phyloP scores from a whole-genome alignment of 2,329 filamentous ascomycete genomes.

The Exophiala spinifera region DNA sequence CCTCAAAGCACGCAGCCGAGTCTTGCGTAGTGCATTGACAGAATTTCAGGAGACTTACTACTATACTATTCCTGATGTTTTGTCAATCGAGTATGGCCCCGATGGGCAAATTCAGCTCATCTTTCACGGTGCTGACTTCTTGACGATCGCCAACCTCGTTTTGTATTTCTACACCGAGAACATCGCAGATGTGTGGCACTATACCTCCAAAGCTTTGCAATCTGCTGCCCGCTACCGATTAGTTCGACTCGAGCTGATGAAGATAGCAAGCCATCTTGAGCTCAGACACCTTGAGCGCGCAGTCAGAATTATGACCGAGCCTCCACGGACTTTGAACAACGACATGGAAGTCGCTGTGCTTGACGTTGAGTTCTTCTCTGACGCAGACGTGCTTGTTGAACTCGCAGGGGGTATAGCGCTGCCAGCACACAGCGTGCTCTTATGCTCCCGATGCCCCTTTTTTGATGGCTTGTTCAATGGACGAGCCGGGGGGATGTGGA shows the following conservation, averaged over 20 bases:
- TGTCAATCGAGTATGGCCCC: constrained; percentile 54
- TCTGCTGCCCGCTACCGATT: constrained; percentile 73
- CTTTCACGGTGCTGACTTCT: constrained; percentile 69
- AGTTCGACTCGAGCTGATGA: constrained; percentile 83
- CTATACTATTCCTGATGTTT: constrained; percentile 58
- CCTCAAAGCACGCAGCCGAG: constrained; percentile 67
- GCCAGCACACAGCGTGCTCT: constrained; percentile 69
- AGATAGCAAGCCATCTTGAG: constrained; percentile 67
- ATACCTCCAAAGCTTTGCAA: constrained; percentile 62
- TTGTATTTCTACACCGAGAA: constrained; percentile 78
- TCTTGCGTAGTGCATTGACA: constrained; percentile 62
- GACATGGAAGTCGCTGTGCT: constrained; percentile 70
- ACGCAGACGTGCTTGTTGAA: constrained; percentile 75
- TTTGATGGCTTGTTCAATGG: constrained; percentile 88
- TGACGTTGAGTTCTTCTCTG: constrained; percentile 69
- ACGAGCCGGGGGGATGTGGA: constrained; percentile 80
- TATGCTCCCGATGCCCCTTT: constrained; percentile 85
- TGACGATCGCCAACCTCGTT: constrained; percentile 75
- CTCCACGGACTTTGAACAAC: constrained; percentile 60
- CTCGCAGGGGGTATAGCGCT: constrained; percentile 69
- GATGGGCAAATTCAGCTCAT: constrained; percentile 57
- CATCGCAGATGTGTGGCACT: constrained; percentile 82
- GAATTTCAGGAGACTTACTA: constrained; percentile 55
- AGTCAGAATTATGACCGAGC: constrained; percentile 68
- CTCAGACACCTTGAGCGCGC: constrained; percentile 71